phyloP scores from a whole-genome alignment of 225 moss, liverwort and hornwort genomes.

The Pleurozium schreberi region DNA sequence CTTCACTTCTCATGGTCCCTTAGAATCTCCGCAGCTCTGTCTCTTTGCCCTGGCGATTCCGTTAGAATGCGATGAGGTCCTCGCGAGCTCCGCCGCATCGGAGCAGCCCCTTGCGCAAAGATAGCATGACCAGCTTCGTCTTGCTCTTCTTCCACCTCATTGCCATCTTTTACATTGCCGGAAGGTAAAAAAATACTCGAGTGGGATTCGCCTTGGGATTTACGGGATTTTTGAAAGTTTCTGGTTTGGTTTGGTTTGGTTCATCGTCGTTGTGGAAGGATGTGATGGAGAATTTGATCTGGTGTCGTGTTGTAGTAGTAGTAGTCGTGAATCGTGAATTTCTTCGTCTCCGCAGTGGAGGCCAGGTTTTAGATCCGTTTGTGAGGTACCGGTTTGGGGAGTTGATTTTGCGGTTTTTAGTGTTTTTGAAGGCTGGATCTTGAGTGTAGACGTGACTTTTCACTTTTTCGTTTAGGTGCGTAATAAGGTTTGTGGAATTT shows the following conservation, averaged over 20 bases:
- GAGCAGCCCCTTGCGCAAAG: slow-evolving; percentile 12
- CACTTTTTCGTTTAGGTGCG: not conserved
- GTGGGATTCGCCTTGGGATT: not conserved
- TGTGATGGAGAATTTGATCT: not conserved
- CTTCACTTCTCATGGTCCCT: not conserved
- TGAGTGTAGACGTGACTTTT: not conserved
- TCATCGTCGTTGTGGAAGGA: not conserved
- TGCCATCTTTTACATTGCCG: slow-evolving; percentile 26
- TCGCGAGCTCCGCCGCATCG: slow-evolving; percentile 9
- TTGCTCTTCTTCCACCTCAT: slow-evolving; percentile 27
- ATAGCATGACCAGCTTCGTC: slow-evolving; percentile 36
- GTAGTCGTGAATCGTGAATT: not conserved
- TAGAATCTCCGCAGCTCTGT: not conserved
- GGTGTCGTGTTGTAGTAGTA: not conserved
- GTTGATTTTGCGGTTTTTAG: not conserved
- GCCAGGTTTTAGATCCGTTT: not conserved
- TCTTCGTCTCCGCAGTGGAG: not conserved
- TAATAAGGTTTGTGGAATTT: not conserved
- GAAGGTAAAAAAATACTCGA: not conserved
- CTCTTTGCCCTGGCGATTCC: not conserved
- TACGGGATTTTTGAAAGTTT: not conserved
- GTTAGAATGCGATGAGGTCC: slow-evolving; percentile 24
- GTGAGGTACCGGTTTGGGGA: not conserved
- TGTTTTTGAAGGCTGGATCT: not conserved
- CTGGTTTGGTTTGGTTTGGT: not conserved